These are phyloP conservation scores for Diaporthe sp. DNA, from an alignment of 2,329 filamentous ascomycete species.

Conservation along the genomic window DNA sequence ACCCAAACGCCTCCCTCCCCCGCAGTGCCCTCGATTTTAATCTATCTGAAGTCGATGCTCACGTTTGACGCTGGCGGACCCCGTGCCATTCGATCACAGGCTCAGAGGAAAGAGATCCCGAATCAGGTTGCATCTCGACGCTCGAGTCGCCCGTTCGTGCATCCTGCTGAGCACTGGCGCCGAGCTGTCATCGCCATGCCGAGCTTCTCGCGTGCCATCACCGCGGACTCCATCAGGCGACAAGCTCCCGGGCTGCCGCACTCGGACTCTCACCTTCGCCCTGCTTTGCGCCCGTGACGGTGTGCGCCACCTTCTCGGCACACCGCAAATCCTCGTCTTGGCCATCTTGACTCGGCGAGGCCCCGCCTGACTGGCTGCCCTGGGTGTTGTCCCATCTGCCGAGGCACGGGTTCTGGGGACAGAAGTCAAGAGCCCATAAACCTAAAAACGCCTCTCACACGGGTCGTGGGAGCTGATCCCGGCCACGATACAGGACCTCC, in stretches of 20 bases:
- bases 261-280: background rate
- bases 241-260: background rate
- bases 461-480: background rate
- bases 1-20: conserved; percentile 22
- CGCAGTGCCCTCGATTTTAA: background rate
- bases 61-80: conserved; percentile 23
- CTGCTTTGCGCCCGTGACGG: background rate
- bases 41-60: conserved; percentile 13
- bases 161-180: background rate
- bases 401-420: background rate
- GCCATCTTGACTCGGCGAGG: background rate
- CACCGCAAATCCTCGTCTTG: background rate
- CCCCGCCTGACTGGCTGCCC: background rate
- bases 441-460: background rate
- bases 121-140: background rate
- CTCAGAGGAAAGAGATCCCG: background rate
- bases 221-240: background rate
- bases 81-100: background rate
- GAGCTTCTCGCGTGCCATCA: background rate
- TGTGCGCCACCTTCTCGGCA: background rate
- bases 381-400: background rate
- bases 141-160: conserved; percentile 3
- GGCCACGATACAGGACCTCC: background rate
- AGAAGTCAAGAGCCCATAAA: background rate
- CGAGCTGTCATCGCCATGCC: background rate